Base-by-base conservation (phyloP, 805 yeast species). In the Candida wancherniae region DNA sequence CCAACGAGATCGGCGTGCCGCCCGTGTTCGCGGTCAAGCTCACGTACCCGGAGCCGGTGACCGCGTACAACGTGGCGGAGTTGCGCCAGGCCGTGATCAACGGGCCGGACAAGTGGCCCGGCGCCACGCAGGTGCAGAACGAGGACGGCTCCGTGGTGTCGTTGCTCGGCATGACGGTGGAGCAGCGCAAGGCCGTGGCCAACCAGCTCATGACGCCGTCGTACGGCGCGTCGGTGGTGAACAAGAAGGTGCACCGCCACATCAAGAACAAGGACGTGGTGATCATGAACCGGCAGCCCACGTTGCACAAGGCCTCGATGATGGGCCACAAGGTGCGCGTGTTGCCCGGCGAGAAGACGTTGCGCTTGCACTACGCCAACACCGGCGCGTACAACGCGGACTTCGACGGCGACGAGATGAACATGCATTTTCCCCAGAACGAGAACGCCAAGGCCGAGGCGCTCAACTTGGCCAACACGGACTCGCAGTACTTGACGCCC, bases 381-480 rank as follows among this genome's bases (percentile, higher is more conserved):
- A 92, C 98, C 26, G 97, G 97, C 64, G 97, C 98, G 25, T 92
- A 90, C 64, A 90, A 90, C 59, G 97, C 97, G 22, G 98, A 90
- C 74, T 90, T 92, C 51, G 98, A 90, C 64, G 98, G 98, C 71
- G 98, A 90, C 63, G 98, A 90, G 69, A 90, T 90, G 98, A 90
- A 90, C 59, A 83, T 90, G 96, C 98, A 90, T 66, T 90, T 90
- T 71, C 98, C 98, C 16, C 98, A 90, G 67, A 87, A 84, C 61
- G 97, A 90, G 65, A 84, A 85, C 48, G 98, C 97, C 7, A 80
- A 88, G 55, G 90, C 97, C 14, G 98, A 92, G 65, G 97, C 98
- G 2, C 69, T 86, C 53, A 77, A 86, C 55, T 71, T 92, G 58
- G 98, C 98, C 23, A 88, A 90, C 59, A 92, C 99, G 6, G 97